Conservation (phyloP, 129 eudicot species). For the Erigeron canadensis region DNA sequence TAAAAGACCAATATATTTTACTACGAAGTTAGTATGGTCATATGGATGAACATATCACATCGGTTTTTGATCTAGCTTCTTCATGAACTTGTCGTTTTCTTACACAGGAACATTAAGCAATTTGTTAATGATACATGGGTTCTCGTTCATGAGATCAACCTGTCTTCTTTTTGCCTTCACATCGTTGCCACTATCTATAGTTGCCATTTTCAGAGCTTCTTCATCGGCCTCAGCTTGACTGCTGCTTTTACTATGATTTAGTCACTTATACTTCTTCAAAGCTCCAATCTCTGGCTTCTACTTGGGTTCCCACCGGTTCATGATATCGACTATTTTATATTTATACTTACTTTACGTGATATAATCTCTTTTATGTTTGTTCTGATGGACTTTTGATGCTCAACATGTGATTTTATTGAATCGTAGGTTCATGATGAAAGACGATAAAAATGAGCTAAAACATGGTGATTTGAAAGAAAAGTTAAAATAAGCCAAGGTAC, state of each 20-base stretch:
- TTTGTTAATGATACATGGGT: conserved; percentile 16
- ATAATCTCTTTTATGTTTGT: no score
- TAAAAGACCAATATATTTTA: not conserved
- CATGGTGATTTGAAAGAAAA: no score
- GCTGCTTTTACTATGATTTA: conserved; percentile 18
- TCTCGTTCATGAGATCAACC: conserved; percentile 9
- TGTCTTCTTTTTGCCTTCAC: not conserved
- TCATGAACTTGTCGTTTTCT: conserved; percentile 22
- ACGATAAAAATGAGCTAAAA: no score
- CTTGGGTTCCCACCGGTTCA: conserved; percentile 9
- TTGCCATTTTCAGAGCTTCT: conserved; percentile 22
- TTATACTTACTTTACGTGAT: no score
- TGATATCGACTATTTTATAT: no score
- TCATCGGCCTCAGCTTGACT: conserved; percentile 23
- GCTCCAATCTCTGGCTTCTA: conserved; percentile 34
- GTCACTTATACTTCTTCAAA: conserved; percentile 17
- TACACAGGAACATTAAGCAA: conserved; percentile 13
- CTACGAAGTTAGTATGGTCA: conserved; percentile 3
- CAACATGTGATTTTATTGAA: no score
- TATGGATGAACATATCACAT: conserved; percentile 28
- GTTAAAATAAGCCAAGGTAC: no score
- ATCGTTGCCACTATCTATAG: conserved; percentile 10
- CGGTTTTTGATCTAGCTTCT: conserved; percentile 19
- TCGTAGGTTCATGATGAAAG: no score
- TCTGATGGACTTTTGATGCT: no score